Conservation (phyloP, 2,329 filamentous ascomycete species). For the Claviceps arundinis region DNA sequence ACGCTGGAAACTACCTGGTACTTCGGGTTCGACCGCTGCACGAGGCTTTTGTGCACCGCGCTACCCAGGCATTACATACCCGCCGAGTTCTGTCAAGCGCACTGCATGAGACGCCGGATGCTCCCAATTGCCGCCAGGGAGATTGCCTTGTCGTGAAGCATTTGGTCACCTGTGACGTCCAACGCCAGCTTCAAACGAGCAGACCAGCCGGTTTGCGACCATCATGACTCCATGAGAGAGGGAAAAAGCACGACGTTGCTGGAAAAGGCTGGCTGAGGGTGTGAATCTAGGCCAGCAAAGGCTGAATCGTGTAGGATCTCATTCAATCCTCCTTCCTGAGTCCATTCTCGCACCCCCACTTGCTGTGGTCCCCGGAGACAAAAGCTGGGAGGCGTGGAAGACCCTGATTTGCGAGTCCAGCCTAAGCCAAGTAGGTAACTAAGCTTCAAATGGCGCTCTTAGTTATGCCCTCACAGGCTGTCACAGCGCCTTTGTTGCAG, state of each 20-base stretch:
- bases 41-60: not conserved
- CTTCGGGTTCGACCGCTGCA: not conserved
- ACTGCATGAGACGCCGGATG: not conserved
- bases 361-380: not conserved
- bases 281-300: not conserved
- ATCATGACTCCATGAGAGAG: not conserved
- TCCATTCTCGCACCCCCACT: slow-evolving; percentile 4
- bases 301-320: slow-evolving; percentile 1
- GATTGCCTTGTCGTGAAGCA: not conserved
- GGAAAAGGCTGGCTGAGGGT: not conserved
- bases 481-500: not conserved
- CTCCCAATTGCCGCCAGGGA: not conserved
- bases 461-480: not conserved
- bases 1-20: not conserved
- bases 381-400: slow-evolving; percentile 1
- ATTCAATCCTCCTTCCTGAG: not conserved
- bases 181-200: not conserved
- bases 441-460: slow-evolving; percentile 4
- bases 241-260: not conserved
- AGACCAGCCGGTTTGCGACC: not conserved
- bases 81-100: not conserved
- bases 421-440: not conserved
- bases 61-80: not conserved
- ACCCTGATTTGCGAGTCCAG: not conserved
- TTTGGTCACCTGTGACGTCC: not conserved